A percentile compares a stretch with the other conserved stretches of the same genome.
Evolutionary conservation across 1,139 yeast genomes (phyloP).

Genomic region (Arxiozyma slooffiae): DNA sequence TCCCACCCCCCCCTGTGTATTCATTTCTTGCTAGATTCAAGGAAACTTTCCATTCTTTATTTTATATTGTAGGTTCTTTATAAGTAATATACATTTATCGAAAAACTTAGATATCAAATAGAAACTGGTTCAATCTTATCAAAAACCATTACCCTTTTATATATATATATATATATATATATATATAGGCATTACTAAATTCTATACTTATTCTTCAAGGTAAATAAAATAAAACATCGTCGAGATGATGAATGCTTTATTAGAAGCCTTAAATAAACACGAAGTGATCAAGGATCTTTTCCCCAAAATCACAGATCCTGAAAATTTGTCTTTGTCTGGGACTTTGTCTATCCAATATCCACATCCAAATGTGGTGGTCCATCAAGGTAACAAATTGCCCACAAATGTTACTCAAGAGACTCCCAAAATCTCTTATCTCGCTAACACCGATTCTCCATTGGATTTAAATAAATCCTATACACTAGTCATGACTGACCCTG

Average conservation of each 20-base stretch:
- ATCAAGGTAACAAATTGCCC: constrained; percentile 66
- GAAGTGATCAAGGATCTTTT: constrained; percentile 28
- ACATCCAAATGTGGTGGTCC: constrained; percentile 46
- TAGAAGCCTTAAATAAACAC: constrained; percentile 24
- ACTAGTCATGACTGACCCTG: constrained; percentile 80
- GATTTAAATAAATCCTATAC: constrained; percentile 46
- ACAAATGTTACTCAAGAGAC: constrained; percentile 53
- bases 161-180: no score
- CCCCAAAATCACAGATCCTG: constrained; percentile 6
- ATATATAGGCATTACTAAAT: no score
- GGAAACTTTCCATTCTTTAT: no score
- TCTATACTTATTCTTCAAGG: no score
- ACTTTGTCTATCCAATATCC: constrained; percentile 39
- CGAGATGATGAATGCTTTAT: neutral
- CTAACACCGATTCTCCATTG: constrained; percentile 30
- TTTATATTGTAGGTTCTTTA: no score
- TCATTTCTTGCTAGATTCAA: no score
- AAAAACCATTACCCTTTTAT: no score
- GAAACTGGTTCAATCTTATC: no score
- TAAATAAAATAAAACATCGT: no score
- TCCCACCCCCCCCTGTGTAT: no score
- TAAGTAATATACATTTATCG: no score
- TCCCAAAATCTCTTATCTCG: constrained; percentile 55
- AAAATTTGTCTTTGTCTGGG: constrained; percentile 21
- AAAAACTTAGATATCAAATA: no score